phyloP scores from a whole-genome alignment of 2,329 filamentous ascomycete species.

The Bipolaris zeicola region DNA sequence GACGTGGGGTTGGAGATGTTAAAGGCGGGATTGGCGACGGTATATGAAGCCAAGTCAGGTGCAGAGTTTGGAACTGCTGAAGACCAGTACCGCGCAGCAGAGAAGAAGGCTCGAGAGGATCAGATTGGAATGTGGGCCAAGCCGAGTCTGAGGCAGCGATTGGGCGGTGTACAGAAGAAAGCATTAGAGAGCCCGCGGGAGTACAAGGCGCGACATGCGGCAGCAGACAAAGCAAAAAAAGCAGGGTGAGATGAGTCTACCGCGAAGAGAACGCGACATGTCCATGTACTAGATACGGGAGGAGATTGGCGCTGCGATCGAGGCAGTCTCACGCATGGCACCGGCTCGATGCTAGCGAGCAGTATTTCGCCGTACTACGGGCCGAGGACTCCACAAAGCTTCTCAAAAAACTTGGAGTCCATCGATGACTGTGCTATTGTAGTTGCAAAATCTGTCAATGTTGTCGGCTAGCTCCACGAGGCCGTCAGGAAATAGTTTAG shows the following conservation, averaged over 20 bases:
- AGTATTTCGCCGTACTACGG: constrained; percentile 8
- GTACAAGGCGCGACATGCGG: constrained; percentile 72
- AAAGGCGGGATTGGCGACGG: constrained; percentile 79
- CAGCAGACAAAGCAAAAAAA: constrained; percentile 50
- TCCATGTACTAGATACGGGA: not conserved
- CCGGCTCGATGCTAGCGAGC: constrained; percentile 4
- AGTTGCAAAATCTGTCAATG: not conserved
- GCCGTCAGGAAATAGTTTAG: not conserved
- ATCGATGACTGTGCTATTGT: constrained; percentile 1
- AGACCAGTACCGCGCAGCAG: constrained; percentile 68
- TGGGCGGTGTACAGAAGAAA: constrained; percentile 57
- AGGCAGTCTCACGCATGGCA: constrained; percentile 5
- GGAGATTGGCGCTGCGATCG: constrained; percentile 7
- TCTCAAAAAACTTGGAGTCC: constrained; percentile 4
- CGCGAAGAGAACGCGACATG: not conserved
- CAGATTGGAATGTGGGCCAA: constrained; percentile 70
- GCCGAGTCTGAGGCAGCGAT: constrained; percentile 46
- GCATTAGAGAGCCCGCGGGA: constrained; percentile 80
- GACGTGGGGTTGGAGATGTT: constrained; percentile 94
- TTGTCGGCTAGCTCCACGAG: constrained; percentile 4
- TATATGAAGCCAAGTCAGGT: constrained; percentile 91
- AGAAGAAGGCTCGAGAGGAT: constrained; percentile 57
- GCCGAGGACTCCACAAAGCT: constrained; percentile 13
- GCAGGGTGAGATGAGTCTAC: constrained; percentile 15
- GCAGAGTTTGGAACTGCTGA: constrained; percentile 79